These are phyloP conservation scores for Manihot esculenta DNA, from an alignment of 441 rosid species.

Conservation along the genomic window DNA sequence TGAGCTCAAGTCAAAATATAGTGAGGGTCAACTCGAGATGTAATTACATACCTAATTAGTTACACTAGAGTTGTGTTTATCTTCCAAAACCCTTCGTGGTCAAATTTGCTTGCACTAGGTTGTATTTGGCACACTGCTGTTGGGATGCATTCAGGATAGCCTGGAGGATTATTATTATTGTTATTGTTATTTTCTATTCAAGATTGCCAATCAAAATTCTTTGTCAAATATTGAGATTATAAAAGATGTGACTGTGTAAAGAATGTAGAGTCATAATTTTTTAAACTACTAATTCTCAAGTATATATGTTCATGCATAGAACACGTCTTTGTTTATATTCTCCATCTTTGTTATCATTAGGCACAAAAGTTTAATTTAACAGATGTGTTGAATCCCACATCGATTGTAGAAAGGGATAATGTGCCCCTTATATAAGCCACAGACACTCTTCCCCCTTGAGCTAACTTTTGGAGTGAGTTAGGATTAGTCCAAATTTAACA, in stretches of 20 bases:
- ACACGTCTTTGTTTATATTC: neutral
- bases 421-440: no score
- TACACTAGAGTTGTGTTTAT: neutral
- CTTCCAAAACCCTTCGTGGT: neutral
- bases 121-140: neutral
- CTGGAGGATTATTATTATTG: no score
- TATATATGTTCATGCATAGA: neutral
- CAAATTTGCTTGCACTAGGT: neutral
- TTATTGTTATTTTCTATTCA: neutral
- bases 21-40: neutral
- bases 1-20: neutral
- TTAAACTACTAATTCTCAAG: neutral
- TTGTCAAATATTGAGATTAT: neutral
- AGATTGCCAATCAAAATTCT: neutral
- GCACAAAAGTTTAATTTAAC: neutral
- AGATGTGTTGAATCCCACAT: no score
- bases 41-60: neutral
- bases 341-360: neutral
- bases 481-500: no score
- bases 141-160: neutral
- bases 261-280: neutral
- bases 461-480: no score
- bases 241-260: neutral
- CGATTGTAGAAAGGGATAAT: no score
- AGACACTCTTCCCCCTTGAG: no score